Conservation (phyloP, 352 stramenopile species). For the Pythium diclinum region DNA sequence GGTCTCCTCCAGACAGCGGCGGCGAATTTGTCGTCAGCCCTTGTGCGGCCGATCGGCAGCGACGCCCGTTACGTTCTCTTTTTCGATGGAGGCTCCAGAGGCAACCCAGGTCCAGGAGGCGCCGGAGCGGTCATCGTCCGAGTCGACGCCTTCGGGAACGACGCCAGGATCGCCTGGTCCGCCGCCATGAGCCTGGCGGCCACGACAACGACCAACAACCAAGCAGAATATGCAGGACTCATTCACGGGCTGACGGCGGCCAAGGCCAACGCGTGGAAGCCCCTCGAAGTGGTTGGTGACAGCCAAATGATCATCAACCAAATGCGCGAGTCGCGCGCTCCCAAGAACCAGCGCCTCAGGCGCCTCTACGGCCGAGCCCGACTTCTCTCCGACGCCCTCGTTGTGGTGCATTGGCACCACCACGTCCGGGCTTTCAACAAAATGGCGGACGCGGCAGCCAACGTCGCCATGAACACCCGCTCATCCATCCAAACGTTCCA, state of each 20-base stretch:
- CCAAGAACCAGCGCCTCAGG: not conserved
- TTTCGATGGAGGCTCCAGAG: constrained; percentile 5
- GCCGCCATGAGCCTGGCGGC: not conserved
- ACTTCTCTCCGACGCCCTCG: not conserved
- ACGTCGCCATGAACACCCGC: constrained; percentile 1
- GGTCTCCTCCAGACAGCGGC: no score
- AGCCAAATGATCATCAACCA: constrained; percentile 9
- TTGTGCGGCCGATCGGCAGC: not conserved
- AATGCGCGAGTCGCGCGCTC: not conserved
- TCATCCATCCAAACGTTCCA: no score
- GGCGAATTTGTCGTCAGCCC: no score
- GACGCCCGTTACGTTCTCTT: not conserved
- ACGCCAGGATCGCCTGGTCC: not conserved
- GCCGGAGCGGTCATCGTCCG: not conserved
- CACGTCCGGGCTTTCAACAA: constrained; percentile 5
- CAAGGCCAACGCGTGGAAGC: not conserved
- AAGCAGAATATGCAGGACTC: constrained; percentile 8
- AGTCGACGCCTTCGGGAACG: not conserved
- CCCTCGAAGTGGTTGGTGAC: constrained; percentile 9
- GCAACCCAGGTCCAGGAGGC: constrained; percentile 10
- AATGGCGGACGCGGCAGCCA: constrained; percentile 4
- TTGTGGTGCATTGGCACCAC: not conserved
- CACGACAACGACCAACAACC: constrained; percentile 11
- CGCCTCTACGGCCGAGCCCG: not conserved
- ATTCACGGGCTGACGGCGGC: constrained; percentile 3